A percentile compares a stretch with the other conserved stretches of the same genome.
Evolutionary conservation across 2,329 filamentous ascomycete genomes (phyloP).

Genomic region (Neopestalotiopsis rosae): DNA sequence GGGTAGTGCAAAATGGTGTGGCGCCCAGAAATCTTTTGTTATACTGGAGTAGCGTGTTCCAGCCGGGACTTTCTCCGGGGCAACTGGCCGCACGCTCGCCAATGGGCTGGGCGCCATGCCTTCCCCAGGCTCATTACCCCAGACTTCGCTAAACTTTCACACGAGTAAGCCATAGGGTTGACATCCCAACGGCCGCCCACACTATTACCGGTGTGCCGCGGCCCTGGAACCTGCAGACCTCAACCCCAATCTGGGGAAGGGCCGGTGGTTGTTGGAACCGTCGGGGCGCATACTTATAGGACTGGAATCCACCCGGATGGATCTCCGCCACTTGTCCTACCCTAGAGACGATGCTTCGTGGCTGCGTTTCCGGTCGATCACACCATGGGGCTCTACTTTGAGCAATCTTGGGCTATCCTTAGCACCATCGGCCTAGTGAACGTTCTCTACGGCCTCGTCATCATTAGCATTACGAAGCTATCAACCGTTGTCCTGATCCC

Average conservation of each 20-base stretch:
- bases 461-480: constrained; percentile 45
- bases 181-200: too few species aligned
- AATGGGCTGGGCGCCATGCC: too few species aligned
- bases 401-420: constrained; percentile 50
- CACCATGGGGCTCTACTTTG: constrained; percentile 39
- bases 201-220: background rate
- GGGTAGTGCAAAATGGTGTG: too few species aligned
- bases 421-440: constrained; percentile 48
- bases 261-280: background rate
- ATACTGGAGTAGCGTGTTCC: too few species aligned
- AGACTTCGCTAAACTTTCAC: background rate
- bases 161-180: background rate
- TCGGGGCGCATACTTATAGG: background rate
- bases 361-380: background rate
- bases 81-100: too few species aligned
- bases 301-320: background rate
- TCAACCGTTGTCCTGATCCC: constrained; percentile 45
- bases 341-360: background rate
- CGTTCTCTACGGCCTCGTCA: constrained; percentile 43
- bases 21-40: too few species aligned
- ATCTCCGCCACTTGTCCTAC: background rate
- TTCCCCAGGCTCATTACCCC: background rate
- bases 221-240: background rate
- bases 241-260: background rate
- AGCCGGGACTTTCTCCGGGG: too few species aligned